Evolutionary conservation across 495 filamentous ascomycete genomes (phyloP).

Genomic region (Sphaerosporella brunnea): DNA sequence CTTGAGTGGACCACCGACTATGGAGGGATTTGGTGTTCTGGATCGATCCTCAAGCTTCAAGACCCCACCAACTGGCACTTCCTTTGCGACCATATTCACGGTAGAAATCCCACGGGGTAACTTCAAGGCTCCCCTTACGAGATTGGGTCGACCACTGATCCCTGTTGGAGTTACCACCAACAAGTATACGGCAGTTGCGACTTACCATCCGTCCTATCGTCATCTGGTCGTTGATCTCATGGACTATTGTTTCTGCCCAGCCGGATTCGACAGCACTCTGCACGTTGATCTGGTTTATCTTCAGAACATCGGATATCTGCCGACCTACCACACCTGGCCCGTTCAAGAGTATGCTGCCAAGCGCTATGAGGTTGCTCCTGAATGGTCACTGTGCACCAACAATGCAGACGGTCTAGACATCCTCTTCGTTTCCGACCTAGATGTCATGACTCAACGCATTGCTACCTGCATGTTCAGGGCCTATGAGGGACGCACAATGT

Average conservation of each 20-base stretch:
- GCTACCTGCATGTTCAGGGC: conserved; percentile 1
- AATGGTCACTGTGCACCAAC: conserved; percentile 1
- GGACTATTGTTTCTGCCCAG: not conserved
- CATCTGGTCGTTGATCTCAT: conserved; percentile 4
- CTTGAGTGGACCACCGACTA: not conserved
- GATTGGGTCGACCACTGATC: not conserved
- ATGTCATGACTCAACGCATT: conserved; percentile 5
- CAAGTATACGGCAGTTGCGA: conserved; percentile 1
- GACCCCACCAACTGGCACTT: not conserved
- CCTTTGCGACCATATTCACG: conserved; percentile 2
- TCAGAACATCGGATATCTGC: not conserved
- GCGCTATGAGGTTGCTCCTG: not conserved
- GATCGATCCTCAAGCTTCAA: not conserved
- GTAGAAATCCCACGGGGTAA: not conserved
- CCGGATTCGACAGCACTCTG: not conserved
- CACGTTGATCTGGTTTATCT: conserved; percentile 3
- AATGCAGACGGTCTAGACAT: not conserved
- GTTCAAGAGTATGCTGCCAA: not conserved
- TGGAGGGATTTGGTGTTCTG: not conserved
- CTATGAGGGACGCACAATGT: not conserved
- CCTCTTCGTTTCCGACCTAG: conserved; percentile 5
- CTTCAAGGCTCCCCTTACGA: not conserved
- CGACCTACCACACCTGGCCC: not conserved
- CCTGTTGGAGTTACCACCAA: not conserved
- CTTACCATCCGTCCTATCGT: conserved; percentile 3